Base-by-base conservation (phyloP, 179 eudicot species). In the Sideroxylon spinosum region DNA sequence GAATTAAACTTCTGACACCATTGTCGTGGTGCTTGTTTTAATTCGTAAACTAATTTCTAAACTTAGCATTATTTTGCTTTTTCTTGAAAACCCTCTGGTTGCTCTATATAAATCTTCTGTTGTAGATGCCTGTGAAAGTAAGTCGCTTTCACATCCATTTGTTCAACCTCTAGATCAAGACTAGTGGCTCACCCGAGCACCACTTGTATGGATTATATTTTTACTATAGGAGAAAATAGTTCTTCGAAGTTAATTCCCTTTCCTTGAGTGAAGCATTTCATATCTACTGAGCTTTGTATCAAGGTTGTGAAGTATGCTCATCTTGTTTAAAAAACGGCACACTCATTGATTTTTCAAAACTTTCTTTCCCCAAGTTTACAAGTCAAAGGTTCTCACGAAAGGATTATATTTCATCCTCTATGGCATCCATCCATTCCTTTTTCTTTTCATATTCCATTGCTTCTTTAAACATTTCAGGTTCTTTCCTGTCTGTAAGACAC, bases 321-420 rank as follows among this genome's bases (percentile, higher is more conserved):
- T 68, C 66, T 25, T 61, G 64, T 71, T 81, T 75, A 44, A 60
- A 44, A 60, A 0, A n/a, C 0, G 1, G 64, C 20, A 20, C 4
- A 60, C 56, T 14, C 56, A 52, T 8, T 52, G 1, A 14, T 52
- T 52, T 14, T 52, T 1, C 56, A 52, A 52, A 5, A 9, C 76
- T 23, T 26, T 82, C 46, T 71, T 73, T 68, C 75, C 75, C 74
- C 46, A 77, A 28, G 61, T 78, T 71, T 1, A 81, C 80, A 19
- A 81, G 59, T 81, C 80, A 73, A 59, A 71, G 5, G 69, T 64
- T 64, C 19, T 68, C 63, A 23, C 49, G 76, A 7, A 80, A 22
- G 3, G 76, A 72, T 7, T 44, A 22, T 63, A 84, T 81, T 66
- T 64, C 13, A 52, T 81, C 83, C 59, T 83, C 17, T 68, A 80